Conservation (phyloP, 23 red algal genomes). For the Agarophyton chilense region DNA sequence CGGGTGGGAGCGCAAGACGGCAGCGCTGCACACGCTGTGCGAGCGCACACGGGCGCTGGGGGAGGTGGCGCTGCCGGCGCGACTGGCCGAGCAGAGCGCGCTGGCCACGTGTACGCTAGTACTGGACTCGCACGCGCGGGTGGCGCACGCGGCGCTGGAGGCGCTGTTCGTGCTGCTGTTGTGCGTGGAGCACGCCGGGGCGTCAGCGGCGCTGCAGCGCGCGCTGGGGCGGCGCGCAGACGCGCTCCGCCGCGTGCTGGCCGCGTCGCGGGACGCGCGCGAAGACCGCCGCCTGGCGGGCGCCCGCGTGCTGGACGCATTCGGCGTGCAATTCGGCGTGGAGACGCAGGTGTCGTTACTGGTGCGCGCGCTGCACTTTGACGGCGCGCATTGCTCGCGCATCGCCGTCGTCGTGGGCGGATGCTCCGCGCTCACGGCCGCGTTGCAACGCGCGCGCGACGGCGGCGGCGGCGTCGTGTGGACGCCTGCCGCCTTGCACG, state of each 20-base stretch:
- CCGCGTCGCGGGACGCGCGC: not conserved
- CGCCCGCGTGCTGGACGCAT: conserved; percentile 26
- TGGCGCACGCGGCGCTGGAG: conserved; percentile 38
- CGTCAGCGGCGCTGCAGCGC: conserved; percentile 18
- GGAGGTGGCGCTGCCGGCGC: not conserved
- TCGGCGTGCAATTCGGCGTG: conserved; percentile 45
- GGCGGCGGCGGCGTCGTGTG: conserved; percentile 51
- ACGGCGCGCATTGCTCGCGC: too few species aligned
- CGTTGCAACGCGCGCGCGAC: conserved; percentile 37
- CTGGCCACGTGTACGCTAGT: not conserved
- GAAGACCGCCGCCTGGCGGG: conserved; percentile 36
- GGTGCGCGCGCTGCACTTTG: conserved; percentile 30
- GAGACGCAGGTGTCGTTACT: conserved; percentile 46
- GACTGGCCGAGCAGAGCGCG: conserved; percentile 46
- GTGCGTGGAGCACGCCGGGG: conserved; percentile 35
- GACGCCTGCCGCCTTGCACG: conserved; percentile 5
- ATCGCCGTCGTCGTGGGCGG: too few species aligned
- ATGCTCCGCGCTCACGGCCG: too few species aligned
- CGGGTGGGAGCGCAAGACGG: conserved; percentile 13
- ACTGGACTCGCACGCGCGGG: conserved; percentile 7
- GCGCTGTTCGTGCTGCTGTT: conserved; percentile 52
- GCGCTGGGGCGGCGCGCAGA: conserved; percentile 5
- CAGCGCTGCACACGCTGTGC: not conserved
- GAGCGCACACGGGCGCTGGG: not conserved
- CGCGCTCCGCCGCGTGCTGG: conserved; percentile 34